Evolutionary conservation across 78 protist species (phyloP), one percentile per base, ranked within the genome.

Genomic region (Speleostelium caveatum): DNA sequence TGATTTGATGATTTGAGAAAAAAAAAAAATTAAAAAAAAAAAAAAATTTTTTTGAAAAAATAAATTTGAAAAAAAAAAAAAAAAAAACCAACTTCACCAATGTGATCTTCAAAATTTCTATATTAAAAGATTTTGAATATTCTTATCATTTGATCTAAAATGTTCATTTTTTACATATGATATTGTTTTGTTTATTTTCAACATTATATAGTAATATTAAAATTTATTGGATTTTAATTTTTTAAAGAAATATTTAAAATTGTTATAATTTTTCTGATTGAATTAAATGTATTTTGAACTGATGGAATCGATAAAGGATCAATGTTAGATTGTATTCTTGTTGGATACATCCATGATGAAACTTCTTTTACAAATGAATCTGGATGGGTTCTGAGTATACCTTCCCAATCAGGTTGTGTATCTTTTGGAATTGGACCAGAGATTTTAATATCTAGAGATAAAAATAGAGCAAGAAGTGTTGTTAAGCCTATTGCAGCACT

Each of bases 401-500:
- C 96, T 38, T 94, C 96, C 96, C 96, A 94, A 41, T 94, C 96
- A 14, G 88, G 71, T 60, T 89, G 94, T 61, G 55, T 58, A 32
- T 49, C 36, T 30, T 42, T 51, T 28, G 93, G 75, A 17, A 80
- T 42, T 17, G 65, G 51, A 22, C 73, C 45, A 3, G 36, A 21
- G 3, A 94, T 58, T 35, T 55, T 62, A 22, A 66, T 56, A 58
- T 90, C 97, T 3, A 95, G 26, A 7, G 97, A 74, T 21, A 95
- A 33, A 41, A 91, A 55, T 16, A 92, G 38, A 1, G 86, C 97
- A 7, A 76, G 83, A 12, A 95, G 10, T 4, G 42, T 36, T 6
- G 78, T 58, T 12, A 67, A 78, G 1, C 97, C 97, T 12, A 60
- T 14, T 4, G 94, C 94, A 10, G 97, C 97, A 3, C 88, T 63